phyloP scores from a whole-genome alignment of 192 early-diverging fungal species.

The Martensiomyces pterosporus region DNA sequence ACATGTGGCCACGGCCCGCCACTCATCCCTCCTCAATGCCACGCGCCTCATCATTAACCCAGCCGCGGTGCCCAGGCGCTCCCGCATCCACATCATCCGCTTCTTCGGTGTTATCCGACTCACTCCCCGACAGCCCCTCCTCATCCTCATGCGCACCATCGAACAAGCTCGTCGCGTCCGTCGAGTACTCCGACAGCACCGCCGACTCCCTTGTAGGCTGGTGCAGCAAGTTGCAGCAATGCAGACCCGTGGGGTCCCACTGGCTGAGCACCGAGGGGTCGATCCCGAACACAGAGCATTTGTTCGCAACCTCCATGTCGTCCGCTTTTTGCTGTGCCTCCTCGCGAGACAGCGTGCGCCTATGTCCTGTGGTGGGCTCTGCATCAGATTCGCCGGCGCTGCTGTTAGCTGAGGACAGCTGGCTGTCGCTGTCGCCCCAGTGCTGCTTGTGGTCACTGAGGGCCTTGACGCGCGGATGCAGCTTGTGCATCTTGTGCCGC shows the following conservation, averaged over 20 bases:
- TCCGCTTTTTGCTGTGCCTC: constrained; percentile 19
- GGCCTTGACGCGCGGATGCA: background rate
- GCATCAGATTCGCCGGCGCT: background rate
- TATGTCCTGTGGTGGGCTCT: background rate
- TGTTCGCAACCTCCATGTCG: constrained; percentile 19
- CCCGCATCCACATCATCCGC: background rate
- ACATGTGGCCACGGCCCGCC: too few relatives aligned
- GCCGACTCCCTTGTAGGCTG: background rate
- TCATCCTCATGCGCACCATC: background rate
- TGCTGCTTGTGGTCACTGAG: too few relatives aligned
- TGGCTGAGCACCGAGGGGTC: constrained; percentile 19
- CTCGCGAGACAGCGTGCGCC: background rate
- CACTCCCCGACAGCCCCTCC: constrained; percentile 1
- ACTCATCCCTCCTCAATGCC: background rate
- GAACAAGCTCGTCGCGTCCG: background rate
- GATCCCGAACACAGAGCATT: constrained; percentile 26
- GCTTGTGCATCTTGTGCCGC: background rate
- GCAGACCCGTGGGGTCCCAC: constrained; percentile 34
- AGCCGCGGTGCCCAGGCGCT: too few relatives aligned
- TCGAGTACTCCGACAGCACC: background rate
- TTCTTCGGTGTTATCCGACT: constrained; percentile 7
- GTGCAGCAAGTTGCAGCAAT: background rate
- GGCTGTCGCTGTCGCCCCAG: background rate
- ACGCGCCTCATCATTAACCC: background rate
- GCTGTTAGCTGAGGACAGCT: background rate